Evolutionary conservation across 495 filamentous ascomycete genomes (phyloP).

Genomic region (Penicillium dipodomyicola): DNA sequence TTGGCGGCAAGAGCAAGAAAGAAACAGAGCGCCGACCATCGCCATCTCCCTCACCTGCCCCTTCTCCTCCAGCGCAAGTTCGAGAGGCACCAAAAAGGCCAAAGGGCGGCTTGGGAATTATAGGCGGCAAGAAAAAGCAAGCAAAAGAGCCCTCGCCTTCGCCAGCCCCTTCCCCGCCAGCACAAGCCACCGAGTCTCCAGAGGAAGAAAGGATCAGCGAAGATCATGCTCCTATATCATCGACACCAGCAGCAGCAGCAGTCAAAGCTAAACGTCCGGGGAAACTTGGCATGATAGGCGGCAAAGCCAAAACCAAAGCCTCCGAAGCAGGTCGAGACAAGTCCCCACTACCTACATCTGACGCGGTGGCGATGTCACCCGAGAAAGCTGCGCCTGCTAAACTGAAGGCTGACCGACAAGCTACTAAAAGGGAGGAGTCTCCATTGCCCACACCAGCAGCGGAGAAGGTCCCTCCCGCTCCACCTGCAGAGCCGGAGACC

Average conservation of each 20-base stretch:
- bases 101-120: conserved; percentile 33
- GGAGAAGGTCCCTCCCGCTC: neutral
- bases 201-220: neutral
- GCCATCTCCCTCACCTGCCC: neutral
- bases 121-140: conserved; percentile 40
- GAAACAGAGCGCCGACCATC: neutral
- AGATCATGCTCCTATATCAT: conserved; percentile 4
- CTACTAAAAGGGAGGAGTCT: neutral
- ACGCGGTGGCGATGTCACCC: conserved; percentile 1
- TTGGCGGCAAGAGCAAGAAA: conserved; percentile 1
- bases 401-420: neutral
- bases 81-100: conserved; percentile 20
- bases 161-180: conserved; percentile 10
- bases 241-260: conserved; percentile 1
- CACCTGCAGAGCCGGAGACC: conserved; percentile 25
- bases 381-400: neutral
- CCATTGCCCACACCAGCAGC: conserved; percentile 15
- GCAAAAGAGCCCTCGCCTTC: conserved; percentile 7
- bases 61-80: neutral
- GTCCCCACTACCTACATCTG: neutral
- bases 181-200: neutral
- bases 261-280: conserved; percentile 27
- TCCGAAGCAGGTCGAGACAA: neutral
- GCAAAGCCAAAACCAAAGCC: conserved; percentile 23
- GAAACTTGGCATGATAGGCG: conserved; percentile 41